Conservation (phyloP, 2,329 filamentous ascomycete species). For the Capronia coronata region DNA sequence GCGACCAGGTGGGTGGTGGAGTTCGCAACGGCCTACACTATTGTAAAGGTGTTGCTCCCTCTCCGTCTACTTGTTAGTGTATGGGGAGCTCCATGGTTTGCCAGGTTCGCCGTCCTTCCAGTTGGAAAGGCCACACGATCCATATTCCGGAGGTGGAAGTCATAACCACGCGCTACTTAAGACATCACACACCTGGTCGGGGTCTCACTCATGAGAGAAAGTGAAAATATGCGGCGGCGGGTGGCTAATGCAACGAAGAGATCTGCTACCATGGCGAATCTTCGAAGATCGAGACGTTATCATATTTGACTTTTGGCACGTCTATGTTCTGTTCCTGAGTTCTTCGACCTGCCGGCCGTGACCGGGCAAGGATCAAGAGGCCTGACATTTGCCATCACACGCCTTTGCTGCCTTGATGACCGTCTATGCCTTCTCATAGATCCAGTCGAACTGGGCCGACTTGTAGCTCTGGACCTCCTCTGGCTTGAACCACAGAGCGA, state of each 20-base stretch:
- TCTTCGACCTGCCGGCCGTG: neutral
- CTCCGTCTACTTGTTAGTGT: constrained; percentile 69
- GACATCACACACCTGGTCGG: neutral
- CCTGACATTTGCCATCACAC: no score
- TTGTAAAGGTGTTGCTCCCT: constrained; percentile 80
- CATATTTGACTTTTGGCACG: constrained; percentile 3
- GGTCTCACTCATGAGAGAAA: neutral
- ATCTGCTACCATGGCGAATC: neutral
- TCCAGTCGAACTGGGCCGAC: constrained; percentile 78
- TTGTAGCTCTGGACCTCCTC: constrained; percentile 82
- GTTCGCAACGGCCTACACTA: constrained; percentile 81
- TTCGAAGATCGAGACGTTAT: constrained; percentile 1
- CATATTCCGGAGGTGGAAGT: constrained; percentile 35
- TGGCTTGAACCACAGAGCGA: constrained; percentile 94
- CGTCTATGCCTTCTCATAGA: constrained; percentile 79
- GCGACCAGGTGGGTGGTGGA: constrained; percentile 54
- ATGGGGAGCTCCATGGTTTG: constrained; percentile 91
- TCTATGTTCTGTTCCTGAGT: constrained; percentile 7
- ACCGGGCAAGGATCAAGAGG: neutral
- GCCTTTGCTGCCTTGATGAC: neutral
- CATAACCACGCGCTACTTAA: neutral
- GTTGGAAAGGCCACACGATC: constrained; percentile 37
- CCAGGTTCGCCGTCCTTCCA: constrained; percentile 55
- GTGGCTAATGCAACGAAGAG: no score
- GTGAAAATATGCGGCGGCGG: no score